Conservation (phyloP, 768 basidiomycete species). For the Tulasnella sp. region DNA sequence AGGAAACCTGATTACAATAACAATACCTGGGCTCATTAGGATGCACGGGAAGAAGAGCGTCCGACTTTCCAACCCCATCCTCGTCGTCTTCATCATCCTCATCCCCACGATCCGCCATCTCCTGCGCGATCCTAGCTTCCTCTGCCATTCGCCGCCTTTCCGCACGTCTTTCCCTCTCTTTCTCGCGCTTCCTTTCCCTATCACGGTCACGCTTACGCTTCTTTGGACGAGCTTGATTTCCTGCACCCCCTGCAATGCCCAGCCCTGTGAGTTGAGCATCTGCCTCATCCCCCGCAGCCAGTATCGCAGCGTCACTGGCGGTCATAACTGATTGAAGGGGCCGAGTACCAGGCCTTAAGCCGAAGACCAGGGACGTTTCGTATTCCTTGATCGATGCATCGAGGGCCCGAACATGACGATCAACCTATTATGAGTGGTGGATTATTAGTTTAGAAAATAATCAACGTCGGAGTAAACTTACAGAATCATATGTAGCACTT, state of each 20-base stretch:
- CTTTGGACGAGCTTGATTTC: neutral
- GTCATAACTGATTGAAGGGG: neutral
- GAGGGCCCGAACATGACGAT: constrained; percentile 63
- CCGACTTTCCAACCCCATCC: neutral
- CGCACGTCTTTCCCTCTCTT: constrained; percentile 6
- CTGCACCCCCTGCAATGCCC: neutral
- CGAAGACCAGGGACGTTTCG: constrained; percentile 42
- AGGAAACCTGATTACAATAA: constrained; percentile 23
- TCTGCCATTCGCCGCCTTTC: neutral
- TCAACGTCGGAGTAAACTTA: constrained; percentile 31
- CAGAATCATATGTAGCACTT: constrained; percentile 54
- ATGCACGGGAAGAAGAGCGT: constrained; percentile 16
- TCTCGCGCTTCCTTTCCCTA: constrained; percentile 1
- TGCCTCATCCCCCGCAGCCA: constrained; percentile 11
- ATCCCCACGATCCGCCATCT: neutral
- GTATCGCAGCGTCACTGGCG: constrained; percentile 3
- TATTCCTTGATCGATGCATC: constrained; percentile 60
- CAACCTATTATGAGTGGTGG: constrained; percentile 38
- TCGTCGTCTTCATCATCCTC: neutral
- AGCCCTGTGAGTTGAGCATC: too few species aligned
- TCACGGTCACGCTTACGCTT: neutral
- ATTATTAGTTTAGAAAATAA: neutral
- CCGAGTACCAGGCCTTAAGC: constrained; percentile 40
- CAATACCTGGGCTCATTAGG: constrained; percentile 24
- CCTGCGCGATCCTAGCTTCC: too few species aligned